Percentiles rank a stretch among this genome's conserved stretches.
phyloP scores from a whole-genome alignment of 352 stramenopile genomes.

The Globisporangium ultimum region DNA sequence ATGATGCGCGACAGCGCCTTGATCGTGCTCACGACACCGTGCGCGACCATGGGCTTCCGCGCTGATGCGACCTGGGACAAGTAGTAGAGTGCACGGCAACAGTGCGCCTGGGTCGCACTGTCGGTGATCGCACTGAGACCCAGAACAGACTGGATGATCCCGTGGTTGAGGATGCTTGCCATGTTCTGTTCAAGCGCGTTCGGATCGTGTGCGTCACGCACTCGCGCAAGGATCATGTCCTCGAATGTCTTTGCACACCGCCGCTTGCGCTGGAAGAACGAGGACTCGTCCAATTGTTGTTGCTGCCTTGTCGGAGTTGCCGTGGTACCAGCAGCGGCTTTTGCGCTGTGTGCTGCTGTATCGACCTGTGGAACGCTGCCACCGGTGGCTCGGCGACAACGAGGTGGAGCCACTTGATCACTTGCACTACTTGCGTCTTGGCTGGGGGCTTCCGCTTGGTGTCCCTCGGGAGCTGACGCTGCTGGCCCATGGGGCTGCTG shows the following conservation, averaged over 20 bases:
- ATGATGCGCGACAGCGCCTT: slow-evolving; percentile 43
- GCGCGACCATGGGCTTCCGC: slow-evolving; percentile 51
- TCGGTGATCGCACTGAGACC: slow-evolving; percentile 42
- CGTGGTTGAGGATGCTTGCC: slow-evolving; percentile 46
- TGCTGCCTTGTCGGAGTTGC: slow-evolving; percentile 4
- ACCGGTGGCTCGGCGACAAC: background rate
- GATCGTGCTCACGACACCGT: slow-evolving; percentile 43
- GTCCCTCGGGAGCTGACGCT: background rate
- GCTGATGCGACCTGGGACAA: slow-evolving; percentile 36
- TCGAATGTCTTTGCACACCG: slow-evolving; percentile 76
- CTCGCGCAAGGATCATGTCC: slow-evolving; percentile 58
- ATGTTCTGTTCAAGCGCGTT: slow-evolving; percentile 18
- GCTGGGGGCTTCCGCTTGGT: background rate
- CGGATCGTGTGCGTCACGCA: slow-evolving; percentile 16
- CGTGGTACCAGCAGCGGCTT: background rate
- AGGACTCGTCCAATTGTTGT: slow-evolving; percentile 17
- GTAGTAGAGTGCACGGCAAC: slow-evolving; percentile 67
- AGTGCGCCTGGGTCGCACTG: slow-evolving; percentile 49
- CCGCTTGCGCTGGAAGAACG: slow-evolving; percentile 51
- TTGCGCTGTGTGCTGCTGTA: background rate
- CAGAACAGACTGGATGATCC: slow-evolving; percentile 65
- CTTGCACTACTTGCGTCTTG: background rate
- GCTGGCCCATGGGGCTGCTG: background rate
- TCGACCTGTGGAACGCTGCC: background rate
- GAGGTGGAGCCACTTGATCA: background rate